These are phyloP conservation scores for Ilyonectria mors-panacis DNA, from an alignment of 2,329 filamentous ascomycete species.

Conservation along the genomic window DNA sequence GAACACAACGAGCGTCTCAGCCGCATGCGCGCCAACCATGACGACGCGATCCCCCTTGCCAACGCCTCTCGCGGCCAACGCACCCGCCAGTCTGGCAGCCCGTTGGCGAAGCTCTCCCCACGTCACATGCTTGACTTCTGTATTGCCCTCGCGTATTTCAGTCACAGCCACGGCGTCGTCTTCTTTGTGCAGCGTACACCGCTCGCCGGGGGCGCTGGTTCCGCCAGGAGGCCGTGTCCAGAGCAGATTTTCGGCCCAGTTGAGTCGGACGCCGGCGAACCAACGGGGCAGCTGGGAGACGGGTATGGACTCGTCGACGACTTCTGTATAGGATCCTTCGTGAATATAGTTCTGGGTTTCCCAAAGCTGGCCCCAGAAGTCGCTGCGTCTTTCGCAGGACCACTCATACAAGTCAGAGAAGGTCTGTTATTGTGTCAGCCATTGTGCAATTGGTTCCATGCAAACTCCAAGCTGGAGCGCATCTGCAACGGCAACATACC, in stretches of 20 bases:
- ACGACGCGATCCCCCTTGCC: constrained; percentile 81
- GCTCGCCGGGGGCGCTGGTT: constrained; percentile 56
- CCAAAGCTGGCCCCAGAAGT: constrained; percentile 79
- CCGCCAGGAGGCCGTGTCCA: constrained; percentile 64
- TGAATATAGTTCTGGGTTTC: constrained; percentile 73
- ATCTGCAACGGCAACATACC: constrained; percentile 56
- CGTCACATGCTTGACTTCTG: constrained; percentile 69
- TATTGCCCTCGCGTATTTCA: constrained; percentile 78
- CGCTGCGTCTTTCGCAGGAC: constrained; percentile 72
- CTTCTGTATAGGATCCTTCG: constrained; percentile 69
- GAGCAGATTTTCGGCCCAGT: constrained; percentile 86
- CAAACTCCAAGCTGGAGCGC: not conserved
- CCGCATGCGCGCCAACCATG: constrained; percentile 80
- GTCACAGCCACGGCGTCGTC: constrained; percentile 80
- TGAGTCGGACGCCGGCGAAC: constrained; percentile 82
- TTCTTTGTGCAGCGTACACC: constrained; percentile 75
- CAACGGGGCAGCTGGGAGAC: constrained; percentile 82
- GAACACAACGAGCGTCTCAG: constrained; percentile 81
- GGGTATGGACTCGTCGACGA: constrained; percentile 78
- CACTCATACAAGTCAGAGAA: constrained; percentile 80
- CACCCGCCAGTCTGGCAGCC: constrained; percentile 73
- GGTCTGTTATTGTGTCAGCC: constrained; percentile 67
- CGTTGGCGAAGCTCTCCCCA: constrained; percentile 76
- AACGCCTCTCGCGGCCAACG: constrained; percentile 77
- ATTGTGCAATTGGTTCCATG: not conserved